Evolutionary conservation across 148 eudicot genomes (phyloP), one percentile per base, ranked within the genome.

Genomic region (Rhododendron molle): DNA sequence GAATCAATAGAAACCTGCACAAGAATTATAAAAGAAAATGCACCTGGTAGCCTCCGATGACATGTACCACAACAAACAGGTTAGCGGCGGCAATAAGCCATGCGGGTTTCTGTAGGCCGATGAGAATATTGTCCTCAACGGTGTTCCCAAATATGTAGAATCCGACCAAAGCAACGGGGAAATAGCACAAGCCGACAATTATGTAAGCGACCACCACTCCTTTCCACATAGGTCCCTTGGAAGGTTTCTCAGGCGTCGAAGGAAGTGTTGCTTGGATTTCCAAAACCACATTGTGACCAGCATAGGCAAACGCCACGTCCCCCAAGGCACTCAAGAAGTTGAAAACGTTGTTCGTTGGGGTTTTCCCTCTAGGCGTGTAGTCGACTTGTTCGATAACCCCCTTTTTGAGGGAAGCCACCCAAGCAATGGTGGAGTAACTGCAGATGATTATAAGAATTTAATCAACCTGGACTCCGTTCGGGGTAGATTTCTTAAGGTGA

Each of bases 201-300:
- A 85, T 44, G 67, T 85, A 85, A 18, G 87, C 87, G 13, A 85
- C 62, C 28, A 85, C 30, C 77, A 78, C 83, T 18, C 87, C 87
- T 81, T 16, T 85, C 87, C 87, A 85, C 87, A 85, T 85, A n/a
- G 88, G 82, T 34, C 85, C 85, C 49, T 86, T 83, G 15, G 88
- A 86, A 54, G 85, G 88, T 40, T 44, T 86, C 46, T 82, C 85
- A 9, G 88, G 81, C 14, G 88, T 86, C 5, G 88, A 86, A 54
- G 88, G 85, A 43, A 86, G 83, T 9, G 88, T 86, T 43, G 88
- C 88, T 49, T 86, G 88, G 71, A 86, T 86, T 52, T 86, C 88
- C 84, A 86, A 50, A 7, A 86, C 88, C 58, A 86, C 88, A 13
- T 86, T 86, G 74, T 86, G 88, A 18, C 88, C 88, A 1, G 85